phyloP scores from a whole-genome alignment of 2,329 filamentous ascomycete genomes.

The Calonectria pseudoreteaudii region DNA sequence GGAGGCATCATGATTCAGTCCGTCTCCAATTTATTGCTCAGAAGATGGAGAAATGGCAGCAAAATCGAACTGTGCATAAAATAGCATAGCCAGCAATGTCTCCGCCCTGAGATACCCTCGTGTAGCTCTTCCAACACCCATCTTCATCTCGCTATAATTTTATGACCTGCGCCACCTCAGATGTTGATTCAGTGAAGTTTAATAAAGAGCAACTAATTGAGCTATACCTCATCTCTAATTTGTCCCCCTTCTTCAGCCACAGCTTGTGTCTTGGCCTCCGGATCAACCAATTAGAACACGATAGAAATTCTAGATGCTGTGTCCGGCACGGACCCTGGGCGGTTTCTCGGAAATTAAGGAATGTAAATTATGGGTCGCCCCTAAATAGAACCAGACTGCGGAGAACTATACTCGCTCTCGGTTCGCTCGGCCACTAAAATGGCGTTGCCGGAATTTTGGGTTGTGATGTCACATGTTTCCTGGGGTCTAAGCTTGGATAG shows the following conservation, averaged over 20 bases:
- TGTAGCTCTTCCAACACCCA: neutral
- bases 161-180: neutral
- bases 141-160: neutral
- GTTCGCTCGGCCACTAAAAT: neutral
- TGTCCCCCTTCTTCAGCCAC: no score
- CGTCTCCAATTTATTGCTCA: neutral
- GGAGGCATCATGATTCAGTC: neutral
- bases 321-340: neutral
- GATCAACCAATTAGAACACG: no score
- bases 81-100: neutral
- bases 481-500: no score
- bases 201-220: neutral
- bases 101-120: neutral
- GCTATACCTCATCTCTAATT: neutral
- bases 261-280: no score
- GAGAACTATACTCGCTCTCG: neutral
- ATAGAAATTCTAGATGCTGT: no score
- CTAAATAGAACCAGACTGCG: neutral
- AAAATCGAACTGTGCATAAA: neutral
- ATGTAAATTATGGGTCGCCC: neutral
- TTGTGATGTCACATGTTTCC: no score
- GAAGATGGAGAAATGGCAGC: neutral
- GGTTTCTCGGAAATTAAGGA: neutral
- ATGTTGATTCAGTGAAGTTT: neutral
- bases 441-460: no score